Conservation (phyloP, 208 protist species). For the Trypanosoma caninum region DNA sequence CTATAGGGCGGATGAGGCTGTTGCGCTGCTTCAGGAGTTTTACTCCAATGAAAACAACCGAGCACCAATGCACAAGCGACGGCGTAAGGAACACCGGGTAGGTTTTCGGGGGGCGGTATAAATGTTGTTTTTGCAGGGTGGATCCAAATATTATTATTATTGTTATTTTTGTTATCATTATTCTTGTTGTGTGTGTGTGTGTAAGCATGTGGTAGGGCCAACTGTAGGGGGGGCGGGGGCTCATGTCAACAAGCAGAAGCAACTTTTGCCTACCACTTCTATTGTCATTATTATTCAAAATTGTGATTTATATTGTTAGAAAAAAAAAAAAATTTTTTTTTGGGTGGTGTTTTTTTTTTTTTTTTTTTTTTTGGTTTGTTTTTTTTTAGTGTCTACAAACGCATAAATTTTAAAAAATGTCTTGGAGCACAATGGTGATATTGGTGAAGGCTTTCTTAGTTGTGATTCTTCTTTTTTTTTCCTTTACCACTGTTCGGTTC, state of each 20-base stretch:
- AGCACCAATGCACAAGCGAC: slow-evolving; percentile 69
- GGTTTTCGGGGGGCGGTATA: not conserved
- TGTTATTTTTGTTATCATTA: not conserved
- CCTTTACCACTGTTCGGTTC: slow-evolving; percentile 54
- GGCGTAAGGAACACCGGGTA: slow-evolving; percentile 34
- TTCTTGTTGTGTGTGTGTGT: slow-evolving; percentile 7
- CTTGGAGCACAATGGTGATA: too few relatives aligned
- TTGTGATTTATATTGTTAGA: too few relatives aligned
- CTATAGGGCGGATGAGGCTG: slow-evolving; percentile 47
- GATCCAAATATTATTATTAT: not conserved
- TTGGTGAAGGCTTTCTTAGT: slow-evolving; percentile 45
- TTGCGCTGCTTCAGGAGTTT: slow-evolving; percentile 75
- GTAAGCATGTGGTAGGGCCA: not conserved
- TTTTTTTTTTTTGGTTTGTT: not conserved
- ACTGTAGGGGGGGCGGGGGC: not conserved
- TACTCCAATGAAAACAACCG: slow-evolving; percentile 78
- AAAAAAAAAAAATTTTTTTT: not conserved
- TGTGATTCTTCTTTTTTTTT: slow-evolving; percentile 41
- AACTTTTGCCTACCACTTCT: too few relatives aligned
- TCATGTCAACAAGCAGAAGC: not conserved
- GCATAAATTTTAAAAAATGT: too few relatives aligned
- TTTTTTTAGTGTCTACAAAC: too few relatives aligned
- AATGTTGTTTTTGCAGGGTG: not conserved
- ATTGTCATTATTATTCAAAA: too few relatives aligned
- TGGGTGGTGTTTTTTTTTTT: not conserved